A percentile compares a stretch with the other conserved stretches of the same genome.
These are phyloP conservation scores for Anacardium occidentale DNA, from an alignment of 345 rosid species.

Conservation along the genomic window DNA sequence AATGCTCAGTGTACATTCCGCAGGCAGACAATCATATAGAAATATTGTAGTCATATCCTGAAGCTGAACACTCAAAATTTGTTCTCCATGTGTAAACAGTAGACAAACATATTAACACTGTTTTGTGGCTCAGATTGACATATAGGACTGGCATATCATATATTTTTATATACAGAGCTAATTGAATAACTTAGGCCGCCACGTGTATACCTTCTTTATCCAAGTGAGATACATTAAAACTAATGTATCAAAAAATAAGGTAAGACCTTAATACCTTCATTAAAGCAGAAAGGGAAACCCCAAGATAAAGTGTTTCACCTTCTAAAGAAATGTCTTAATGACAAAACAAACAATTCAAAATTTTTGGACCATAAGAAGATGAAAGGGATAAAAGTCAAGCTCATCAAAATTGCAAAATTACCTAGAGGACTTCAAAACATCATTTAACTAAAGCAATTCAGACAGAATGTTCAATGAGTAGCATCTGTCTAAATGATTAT, in stretches of 20 bases:
- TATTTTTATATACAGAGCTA: not conserved
- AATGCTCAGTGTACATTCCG: constrained; percentile 8
- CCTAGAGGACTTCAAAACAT: not conserved
- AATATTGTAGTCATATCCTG: constrained; percentile 1
- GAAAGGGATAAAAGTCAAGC: not conserved
- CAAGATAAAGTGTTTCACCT: not conserved
- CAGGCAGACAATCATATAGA: not conserved
- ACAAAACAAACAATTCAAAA: too few species aligned
- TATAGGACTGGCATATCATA: not conserved
- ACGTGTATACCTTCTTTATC: not conserved
- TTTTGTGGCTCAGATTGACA: not conserved
- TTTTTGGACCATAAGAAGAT: not conserved
- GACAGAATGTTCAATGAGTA: not conserved
- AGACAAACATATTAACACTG: not conserved
- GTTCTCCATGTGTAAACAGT: not conserved
- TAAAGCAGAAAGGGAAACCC: not conserved
- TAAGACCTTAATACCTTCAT: not conserved
- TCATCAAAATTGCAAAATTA: constrained; percentile 5
- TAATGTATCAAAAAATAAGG: not conserved
- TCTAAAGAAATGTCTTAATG: not conserved
- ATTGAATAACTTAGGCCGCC: not conserved
- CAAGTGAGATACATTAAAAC: not conserved
- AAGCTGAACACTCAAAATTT: not conserved
- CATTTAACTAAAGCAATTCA: not conserved
- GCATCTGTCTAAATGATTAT: not conserved